phyloP scores from a whole-genome alignment of 495 filamentous ascomycete genomes.

The Neurospora sp. region DNA sequence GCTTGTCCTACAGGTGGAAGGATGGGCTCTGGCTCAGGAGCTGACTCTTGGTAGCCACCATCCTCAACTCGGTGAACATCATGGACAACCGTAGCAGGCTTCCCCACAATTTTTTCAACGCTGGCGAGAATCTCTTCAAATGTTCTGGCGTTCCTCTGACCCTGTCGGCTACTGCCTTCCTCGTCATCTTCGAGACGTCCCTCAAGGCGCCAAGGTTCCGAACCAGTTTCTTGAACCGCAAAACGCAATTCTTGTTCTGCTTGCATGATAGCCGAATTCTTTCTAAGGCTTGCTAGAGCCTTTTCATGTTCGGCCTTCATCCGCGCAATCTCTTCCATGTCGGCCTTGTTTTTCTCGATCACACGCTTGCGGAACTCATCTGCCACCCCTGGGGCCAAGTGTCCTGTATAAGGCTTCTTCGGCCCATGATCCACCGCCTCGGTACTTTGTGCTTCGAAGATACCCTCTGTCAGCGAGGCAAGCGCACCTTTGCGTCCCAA shows the following conservation, averaged over 20 bases:
- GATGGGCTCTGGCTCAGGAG: slow-evolving; percentile 39
- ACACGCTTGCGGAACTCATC: slow-evolving; percentile 72
- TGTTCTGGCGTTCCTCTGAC: slow-evolving; percentile 39
- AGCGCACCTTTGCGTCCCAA: slow-evolving; percentile 82
- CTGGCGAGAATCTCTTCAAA: slow-evolving; percentile 52
- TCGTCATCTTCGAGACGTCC: slow-evolving; percentile 47
- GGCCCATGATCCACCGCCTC: slow-evolving; percentile 44
- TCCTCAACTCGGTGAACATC: slow-evolving; percentile 59
- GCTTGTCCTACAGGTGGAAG: slow-evolving; percentile 5
- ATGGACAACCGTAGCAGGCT: slow-evolving; percentile 46
- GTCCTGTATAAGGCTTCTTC: slow-evolving; percentile 45
- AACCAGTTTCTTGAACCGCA: slow-evolving; percentile 44
- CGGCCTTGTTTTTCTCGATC: slow-evolving; percentile 50
- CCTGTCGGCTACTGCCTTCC: slow-evolving; percentile 27
- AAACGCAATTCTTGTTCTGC: slow-evolving; percentile 55
- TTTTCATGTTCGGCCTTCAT: slow-evolving; percentile 70
- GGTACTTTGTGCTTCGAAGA: slow-evolving; percentile 48
- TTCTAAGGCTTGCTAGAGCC: slow-evolving; percentile 62
- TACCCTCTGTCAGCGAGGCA: slow-evolving; percentile 66
- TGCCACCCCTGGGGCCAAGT: slow-evolving; percentile 55
- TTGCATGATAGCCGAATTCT: slow-evolving; percentile 50
- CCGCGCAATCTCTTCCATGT: slow-evolving; percentile 68
- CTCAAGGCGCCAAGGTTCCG: slow-evolving; percentile 57
- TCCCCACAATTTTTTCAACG: slow-evolving; percentile 46
- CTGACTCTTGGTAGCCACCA: slow-evolving; percentile 53